Evolutionary conservation across 2,329 filamentous ascomycete species (phyloP), one percentile per base, ranked within the genome.

Genomic region (Tolypocladium endophyticum): DNA sequence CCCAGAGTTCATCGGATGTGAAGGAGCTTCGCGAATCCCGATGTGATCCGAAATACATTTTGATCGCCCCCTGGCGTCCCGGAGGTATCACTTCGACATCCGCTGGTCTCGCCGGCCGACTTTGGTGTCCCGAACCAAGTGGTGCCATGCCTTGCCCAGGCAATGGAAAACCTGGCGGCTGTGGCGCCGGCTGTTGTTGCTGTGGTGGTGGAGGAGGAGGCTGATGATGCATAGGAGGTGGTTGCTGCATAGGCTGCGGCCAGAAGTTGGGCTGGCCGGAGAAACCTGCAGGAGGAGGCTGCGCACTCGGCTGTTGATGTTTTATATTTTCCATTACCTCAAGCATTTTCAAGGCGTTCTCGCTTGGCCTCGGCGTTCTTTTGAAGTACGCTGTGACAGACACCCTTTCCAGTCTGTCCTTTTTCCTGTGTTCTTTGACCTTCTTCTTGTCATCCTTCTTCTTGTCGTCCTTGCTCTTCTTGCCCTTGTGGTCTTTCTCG

Each of bases 351-450:
- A 70, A 50, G 47, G 67, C 65, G 59, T 74, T 66, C 8, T 71
- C 71, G 1, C 68, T 68, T 1, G 63, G 61, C 28, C 67, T 70
- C 1, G 77, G 78, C 3, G 68, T 68, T 11, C 74, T 70, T 63
- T 74, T 77, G 64, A 78, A 81, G 65, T 79, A 81, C 14, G 73
- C 75, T 1, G 72, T 79, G 50, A 82, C 67, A 12, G 74, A 74
- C 11, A 73, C 63, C 12, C 73, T 72, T 63, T 80, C 74, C 18
- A 66, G 67, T n/a, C 64, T 67, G 28, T 62, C 63, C 36, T 64
- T 62, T 28, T 60, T 66, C 53, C 20, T 20, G 33, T 52, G 50
- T 36, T 35, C 30, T 53, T 56, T 58, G 50, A n/a, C n/a, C n/a
- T n/a, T n/a, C n/a, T n/a, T n/a, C n/a, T n/a, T n/a, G n/a, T n/a